Evolutionary conservation across 495 filamentous ascomycete genomes (phyloP).

Genomic region (Choiromyces venosus): DNA sequence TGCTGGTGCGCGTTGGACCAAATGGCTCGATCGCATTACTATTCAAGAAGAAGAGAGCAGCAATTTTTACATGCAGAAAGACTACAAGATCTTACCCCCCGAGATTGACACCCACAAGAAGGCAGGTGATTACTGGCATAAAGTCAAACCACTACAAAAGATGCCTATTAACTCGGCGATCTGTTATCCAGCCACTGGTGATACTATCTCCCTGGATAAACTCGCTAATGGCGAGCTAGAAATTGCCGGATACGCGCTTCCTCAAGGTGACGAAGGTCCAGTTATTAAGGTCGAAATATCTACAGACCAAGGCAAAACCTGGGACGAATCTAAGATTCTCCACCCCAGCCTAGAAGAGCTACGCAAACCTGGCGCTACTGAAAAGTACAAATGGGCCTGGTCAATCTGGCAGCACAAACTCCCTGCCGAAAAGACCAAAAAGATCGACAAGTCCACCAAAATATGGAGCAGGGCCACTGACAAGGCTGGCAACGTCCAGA

Average conservation of each 20-base stretch:
- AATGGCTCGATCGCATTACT: constrained; percentile 53
- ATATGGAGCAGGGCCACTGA: constrained; percentile 54
- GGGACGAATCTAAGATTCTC: constrained; percentile 49
- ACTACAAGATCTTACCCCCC: constrained; percentile 53
- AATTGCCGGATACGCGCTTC: constrained; percentile 56
- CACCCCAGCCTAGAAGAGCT: constrained; percentile 22
- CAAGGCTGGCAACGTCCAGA: constrained; percentile 50
- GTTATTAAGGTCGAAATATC: constrained; percentile 53
- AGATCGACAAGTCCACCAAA: constrained; percentile 41
- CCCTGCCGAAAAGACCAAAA: constrained; percentile 36
- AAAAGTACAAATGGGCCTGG: constrained; percentile 41
- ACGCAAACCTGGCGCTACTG: constrained; percentile 6
- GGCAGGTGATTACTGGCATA: constrained; percentile 50
- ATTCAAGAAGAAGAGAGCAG: constrained; percentile 47
- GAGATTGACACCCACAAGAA: constrained; percentile 46
- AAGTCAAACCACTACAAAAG: constrained; percentile 47
- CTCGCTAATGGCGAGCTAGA: constrained; percentile 45
- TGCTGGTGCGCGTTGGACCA: constrained; percentile 51
- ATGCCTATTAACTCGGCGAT: constrained; percentile 55
- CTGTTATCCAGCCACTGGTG: constrained; percentile 47
- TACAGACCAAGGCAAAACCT: constrained; percentile 49
- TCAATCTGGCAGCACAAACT: constrained; percentile 36
- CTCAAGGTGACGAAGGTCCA: constrained; percentile 52
- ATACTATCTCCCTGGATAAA: constrained; percentile 42
- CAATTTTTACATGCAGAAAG: constrained; percentile 50